Evolutionary conservation across 2,329 filamentous ascomycete genomes (phyloP), one percentile per base, ranked within the genome.

Genomic region (Magnaporthales sp.): DNA sequence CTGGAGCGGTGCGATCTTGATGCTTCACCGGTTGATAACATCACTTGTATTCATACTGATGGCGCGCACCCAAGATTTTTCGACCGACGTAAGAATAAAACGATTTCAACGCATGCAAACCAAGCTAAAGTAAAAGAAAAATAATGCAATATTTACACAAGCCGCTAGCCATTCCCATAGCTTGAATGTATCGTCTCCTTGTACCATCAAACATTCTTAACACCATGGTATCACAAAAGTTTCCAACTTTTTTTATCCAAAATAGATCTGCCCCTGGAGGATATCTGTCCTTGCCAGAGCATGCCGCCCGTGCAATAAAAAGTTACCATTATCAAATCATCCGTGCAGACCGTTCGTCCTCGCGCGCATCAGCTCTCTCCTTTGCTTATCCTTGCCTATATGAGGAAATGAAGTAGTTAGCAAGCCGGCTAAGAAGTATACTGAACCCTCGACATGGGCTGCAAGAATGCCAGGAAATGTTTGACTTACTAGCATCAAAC

Each of bases 401-500:
- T 56, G 30, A 7, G 27, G 13, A n/a, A 61, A 61, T 54, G 31
- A 15, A 27, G 32, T 51, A 65, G 74, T 84, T 72, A 84, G 77
- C 67, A 72, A 68, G 63, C n/a, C n/a, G 32, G 30, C 46, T 11
- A 31, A 65, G 7, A 46, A n/a, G 31, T 24, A n/a, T 62, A 29
- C 54, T 62, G 38, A n/a, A 24, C 5, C 3, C 19, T 27, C 2
- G 11, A 26, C n/a, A 24, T 24, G 11, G 62, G 9, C 22, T 13
- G 15, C 10, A 51, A 4, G 32, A 22, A 8, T n/a, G 19, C 2
- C 7, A 32, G 10, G 24, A 13, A 4, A n/a, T 10, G 2, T 27
- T 62, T 54, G 26, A 79, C 87, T 78, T 83, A 90, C 87, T 86
- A 81, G 88, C 84, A 77, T 96, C 92, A 79, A 92, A 97, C 22